These are phyloP conservation scores for Arthromyces matolae DNA, from an alignment of 768 basidiomycete genomes.

Conservation along the genomic window DNA sequence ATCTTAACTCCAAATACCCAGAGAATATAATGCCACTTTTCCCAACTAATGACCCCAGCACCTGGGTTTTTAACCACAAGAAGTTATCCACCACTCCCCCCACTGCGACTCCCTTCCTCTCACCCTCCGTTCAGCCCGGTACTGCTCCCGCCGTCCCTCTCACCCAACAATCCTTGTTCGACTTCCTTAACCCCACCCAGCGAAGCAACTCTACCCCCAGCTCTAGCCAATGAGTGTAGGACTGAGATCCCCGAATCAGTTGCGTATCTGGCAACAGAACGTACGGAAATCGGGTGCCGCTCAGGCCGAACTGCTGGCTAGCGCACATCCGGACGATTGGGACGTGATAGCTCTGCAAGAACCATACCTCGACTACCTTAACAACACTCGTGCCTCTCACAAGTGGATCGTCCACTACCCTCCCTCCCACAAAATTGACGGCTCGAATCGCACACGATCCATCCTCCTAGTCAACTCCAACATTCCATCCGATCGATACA, in stretches of 20 bases:
- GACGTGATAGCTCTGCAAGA: conserved; percentile 30
- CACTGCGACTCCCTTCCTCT: neutral
- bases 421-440: neutral
- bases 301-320: conserved; percentile 16
- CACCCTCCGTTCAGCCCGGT: neutral
- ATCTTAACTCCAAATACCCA: neutral
- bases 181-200: neutral
- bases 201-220: neutral
- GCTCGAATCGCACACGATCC: neutral
- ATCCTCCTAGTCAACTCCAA: conserved; percentile 8
- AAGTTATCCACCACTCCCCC: neutral
- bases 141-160: neutral
- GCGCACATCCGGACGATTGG: conserved; percentile 10
- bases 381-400: conserved; percentile 8
- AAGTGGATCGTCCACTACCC: conserved; percentile 4
- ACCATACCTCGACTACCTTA: conserved; percentile 21
- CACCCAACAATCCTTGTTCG: neutral
- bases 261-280: conserved; percentile 29
- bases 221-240: neutral
- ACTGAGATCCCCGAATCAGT: conserved; percentile 16
- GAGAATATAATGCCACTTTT: neutral
- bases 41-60: neutral
- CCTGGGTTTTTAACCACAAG: neutral
- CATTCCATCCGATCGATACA: neutral
- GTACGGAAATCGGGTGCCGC: conserved; percentile 21